Evolutionary conservation across 345 rosid species (phyloP).

Genomic region (Bruguiera gymnorhiza): DNA sequence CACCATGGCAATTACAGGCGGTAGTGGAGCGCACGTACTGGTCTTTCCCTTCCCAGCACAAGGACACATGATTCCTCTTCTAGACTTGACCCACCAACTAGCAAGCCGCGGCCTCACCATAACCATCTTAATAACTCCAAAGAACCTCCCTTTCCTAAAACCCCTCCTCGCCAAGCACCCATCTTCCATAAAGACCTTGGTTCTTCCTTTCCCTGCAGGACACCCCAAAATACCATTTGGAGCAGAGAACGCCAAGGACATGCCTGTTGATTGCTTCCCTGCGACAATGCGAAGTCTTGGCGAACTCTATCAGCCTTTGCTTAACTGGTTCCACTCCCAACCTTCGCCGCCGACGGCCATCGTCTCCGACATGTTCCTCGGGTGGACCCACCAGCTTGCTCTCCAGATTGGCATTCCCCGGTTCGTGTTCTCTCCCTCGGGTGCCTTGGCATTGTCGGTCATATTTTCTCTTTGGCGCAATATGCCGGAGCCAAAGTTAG

Average conservation of each 20-base stretch:
- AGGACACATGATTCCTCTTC: constrained; percentile 71
- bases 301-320: constrained; percentile 34
- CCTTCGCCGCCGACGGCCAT: constrained; percentile 55
- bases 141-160: constrained; percentile 36
- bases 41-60: constrained; percentile 50
- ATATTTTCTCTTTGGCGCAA: constrained; percentile 23
- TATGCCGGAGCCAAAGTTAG: constrained; percentile 15
- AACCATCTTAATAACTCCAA: constrained; percentile 47
- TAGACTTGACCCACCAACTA: constrained; percentile 54
- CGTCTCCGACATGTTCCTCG: constrained; percentile 62
- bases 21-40: constrained; percentile 39
- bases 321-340: constrained; percentile 45
- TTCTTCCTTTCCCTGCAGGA: constrained; percentile 23
- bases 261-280: constrained; percentile 4
- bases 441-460: constrained; percentile 34
- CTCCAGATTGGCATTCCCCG: constrained; percentile 37
- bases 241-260: no score
- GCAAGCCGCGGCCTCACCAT: constrained; percentile 44
- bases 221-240: constrained; percentile 6
- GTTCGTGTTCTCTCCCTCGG: constrained; percentile 56
- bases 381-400: constrained; percentile 62
- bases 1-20: no score
- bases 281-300: constrained; percentile 20
- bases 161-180: constrained; percentile 26
- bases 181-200: constrained; percentile 29